Evolutionary conservation across 78 protist species (phyloP).

Genomic region (Emiliania huxleyi): DNA sequence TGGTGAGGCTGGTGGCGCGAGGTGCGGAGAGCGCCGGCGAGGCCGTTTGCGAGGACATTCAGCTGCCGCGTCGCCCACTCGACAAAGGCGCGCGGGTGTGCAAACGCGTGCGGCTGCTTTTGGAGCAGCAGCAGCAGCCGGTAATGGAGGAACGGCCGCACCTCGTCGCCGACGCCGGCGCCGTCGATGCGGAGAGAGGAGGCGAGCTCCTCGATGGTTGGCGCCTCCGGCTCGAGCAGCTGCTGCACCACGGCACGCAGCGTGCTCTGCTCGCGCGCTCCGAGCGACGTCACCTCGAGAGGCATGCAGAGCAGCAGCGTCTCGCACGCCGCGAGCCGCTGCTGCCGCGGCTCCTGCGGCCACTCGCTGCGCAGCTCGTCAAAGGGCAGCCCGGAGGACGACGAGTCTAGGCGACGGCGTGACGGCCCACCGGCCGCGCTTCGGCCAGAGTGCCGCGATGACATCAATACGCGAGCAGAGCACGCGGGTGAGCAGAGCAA

Average conservation of each 20-base stretch:
- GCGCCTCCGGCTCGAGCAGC: background rate
- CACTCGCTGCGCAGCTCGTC: background rate
- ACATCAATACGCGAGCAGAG: no score
- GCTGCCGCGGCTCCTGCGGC: background rate
- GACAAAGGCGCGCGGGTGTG: background rate
- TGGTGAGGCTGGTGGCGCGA: no score
- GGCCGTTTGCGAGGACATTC: background rate
- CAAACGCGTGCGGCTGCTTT: background rate
- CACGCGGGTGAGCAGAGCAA: no score
- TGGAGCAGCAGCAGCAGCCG: slow-evolving; percentile 6
- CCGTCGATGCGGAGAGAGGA: background rate
- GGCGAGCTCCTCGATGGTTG: background rate
- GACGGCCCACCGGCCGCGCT: no score
- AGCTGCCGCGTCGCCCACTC: background rate
- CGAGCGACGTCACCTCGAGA: background rate
- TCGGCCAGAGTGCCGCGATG: no score
- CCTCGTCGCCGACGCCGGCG: background rate
- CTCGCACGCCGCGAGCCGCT: background rate
- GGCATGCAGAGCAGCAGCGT: background rate
- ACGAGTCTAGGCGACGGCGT: no score
- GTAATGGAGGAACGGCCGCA: slow-evolving; percentile 13
- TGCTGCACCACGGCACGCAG: background rate
- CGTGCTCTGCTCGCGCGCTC: background rate
- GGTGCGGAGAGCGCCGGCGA: background rate
- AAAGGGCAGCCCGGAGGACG: background rate